These are phyloP conservation scores for Microsporum ferrugineum DNA, from an alignment of 2,329 filamentous ascomycete species.

Conservation along the genomic window DNA sequence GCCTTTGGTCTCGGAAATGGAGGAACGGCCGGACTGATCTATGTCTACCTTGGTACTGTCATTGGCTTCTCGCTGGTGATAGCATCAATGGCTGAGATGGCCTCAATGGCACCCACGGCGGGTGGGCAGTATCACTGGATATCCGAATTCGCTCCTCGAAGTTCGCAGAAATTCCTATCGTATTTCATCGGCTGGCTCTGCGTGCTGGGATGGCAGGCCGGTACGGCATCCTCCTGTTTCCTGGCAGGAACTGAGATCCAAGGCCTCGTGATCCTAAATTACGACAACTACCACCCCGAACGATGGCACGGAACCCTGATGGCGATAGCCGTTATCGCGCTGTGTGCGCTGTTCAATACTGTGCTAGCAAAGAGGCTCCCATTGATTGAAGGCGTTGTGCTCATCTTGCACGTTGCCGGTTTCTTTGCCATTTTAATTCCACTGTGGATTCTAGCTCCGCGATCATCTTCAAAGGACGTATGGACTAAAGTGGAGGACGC, in stretches of 20 bases:
- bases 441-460: slow-evolving; percentile 24
- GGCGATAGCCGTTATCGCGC: slow-evolving; percentile 24
- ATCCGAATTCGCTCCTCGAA: slow-evolving; percentile 34
- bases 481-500: slow-evolving; percentile 2
- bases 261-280: slow-evolving; percentile 22
- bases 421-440: slow-evolving; percentile 36
- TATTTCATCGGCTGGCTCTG: slow-evolving; percentile 29
- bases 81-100: slow-evolving; percentile 33
- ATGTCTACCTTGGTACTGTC: slow-evolving; percentile 26
- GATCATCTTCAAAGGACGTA: background rate
- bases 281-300: slow-evolving; percentile 22
- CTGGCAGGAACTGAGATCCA: slow-evolving; percentile 25
- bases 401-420: slow-evolving; percentile 30
- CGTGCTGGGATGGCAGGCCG: slow-evolving; percentile 22
- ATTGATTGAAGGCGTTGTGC: slow-evolving; percentile 21
- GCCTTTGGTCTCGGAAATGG: slow-evolving; percentile 26
- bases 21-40: slow-evolving; percentile 30
- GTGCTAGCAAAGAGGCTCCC: slow-evolving; percentile 20
- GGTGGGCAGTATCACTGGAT: slow-evolving; percentile 35
- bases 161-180: slow-evolving; percentile 34
- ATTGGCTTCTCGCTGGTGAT: slow-evolving; percentile 27
- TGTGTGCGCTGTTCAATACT: slow-evolving; percentile 21
- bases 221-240: slow-evolving; percentile 19
- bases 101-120: slow-evolving; percentile 35
- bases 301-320: slow-evolving; percentile 32